Evolutionary conservation across 208 protist genomes (phyloP), one percentile per base, ranked within the genome.

Genomic region (Tritrichomonas foetus): DNA sequence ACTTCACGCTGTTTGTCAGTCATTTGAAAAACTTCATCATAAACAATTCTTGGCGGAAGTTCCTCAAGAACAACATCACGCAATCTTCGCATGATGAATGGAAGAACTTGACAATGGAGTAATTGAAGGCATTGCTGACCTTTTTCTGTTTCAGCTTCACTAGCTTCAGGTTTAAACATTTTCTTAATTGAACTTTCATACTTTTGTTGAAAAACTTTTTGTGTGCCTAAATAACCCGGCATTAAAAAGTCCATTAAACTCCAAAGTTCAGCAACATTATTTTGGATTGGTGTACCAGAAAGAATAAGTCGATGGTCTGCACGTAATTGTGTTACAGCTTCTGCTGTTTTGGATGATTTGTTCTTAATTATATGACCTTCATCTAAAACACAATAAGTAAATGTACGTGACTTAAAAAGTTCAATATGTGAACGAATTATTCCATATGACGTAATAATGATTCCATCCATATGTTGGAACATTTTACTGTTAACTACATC

Each of bases 361-460:
- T 98, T 98, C 69, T 97, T 97, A 53, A 99, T 98, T 20, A 98
- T 95, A 95, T 99, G 98, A 0, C 98, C 98, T 95, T 98, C 98
- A 93, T 98, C 98, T 0, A 98, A 94, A 11, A 98, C 94, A 93
- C 94, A 96, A 94, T 98, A 98, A 55, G 96, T 96, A 93, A 94
- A 96, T 33, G 25, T 1, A 22, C 53, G 36, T 30, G 66, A 39
- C 8, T 33, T 64, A 3, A 97, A 93, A 2, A 94, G 55, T 8
- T 96, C 95, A 64, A 97, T 95, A 74, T 98, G 96, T 53, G 96
- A 96, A 25, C 96, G 94, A 8, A 98, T 44, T 5, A 96, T 94
- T 25, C 98, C 96, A 94, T 98, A 98, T 0, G 96, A 97, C 44
- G 95, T 95, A 5, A 98, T 95, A 0, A 98, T 82, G 20, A 96